Evolutionary conservation across 495 filamentous ascomycete species (phyloP), one percentile per base, ranked within the genome.

Genomic region (Lichenothelia convexa): DNA sequence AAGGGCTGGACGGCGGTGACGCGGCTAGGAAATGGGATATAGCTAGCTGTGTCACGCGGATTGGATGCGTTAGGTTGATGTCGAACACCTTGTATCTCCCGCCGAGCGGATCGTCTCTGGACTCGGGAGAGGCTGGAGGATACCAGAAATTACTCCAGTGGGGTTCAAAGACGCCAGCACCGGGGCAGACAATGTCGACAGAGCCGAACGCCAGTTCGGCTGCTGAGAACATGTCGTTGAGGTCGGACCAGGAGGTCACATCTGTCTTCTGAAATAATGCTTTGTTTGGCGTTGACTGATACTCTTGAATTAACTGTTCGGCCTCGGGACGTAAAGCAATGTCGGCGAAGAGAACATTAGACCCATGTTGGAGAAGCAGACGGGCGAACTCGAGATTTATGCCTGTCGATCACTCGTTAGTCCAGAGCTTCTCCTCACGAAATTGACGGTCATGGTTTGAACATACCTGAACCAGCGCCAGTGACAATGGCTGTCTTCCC

Each of bases 81-180:
- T 50, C 47, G 5, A 54, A 29, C 9, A 34, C 24, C 18, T 27
- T 36, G 27, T 57, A 57, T 11, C 38, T 20, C 8, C 54, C 37
- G 17, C 45, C 41, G 24, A 57, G 49, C 0, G 46, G 40, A 38
- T 56, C 53, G 15, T 43, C 31, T n/a, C n/a, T n/a, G n/a, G n/a
- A n/a, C n/a, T n/a, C n/a, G n/a, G n/a, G n/a, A n/a, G n/a, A n/a
- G n/a, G n/a, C n/a, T n/a, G n/a, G n/a, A n/a, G n/a, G n/a, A n/a
- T n/a, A n/a, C 51, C 46, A 55, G 41, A 50, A 53, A 33, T 50
- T 54, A 1, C 45, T 47, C 30, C 39, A 51, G 13, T 37, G 18
- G 38, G 54, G 56, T 36, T 60, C 57, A 30, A 59, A 57, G 13
- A 60, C 36, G 11, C 52, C 57, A 2, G 57, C 56, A 18, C 41